Evolutionary conservation across 179 eudicot species (phyloP).

Genomic region (Corrigiola litoralis): DNA sequence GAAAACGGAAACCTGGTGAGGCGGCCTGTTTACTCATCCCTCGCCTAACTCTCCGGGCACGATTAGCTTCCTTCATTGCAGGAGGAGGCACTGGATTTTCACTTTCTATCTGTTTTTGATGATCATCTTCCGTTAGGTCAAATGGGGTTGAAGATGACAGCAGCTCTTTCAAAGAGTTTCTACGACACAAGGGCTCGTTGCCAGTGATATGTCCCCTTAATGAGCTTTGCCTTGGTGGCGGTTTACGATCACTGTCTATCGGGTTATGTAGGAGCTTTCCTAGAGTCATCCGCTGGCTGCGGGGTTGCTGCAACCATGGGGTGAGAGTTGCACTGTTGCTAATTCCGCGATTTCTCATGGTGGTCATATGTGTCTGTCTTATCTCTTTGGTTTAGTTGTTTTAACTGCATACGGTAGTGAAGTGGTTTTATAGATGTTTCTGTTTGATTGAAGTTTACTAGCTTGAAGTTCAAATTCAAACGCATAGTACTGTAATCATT

Average conservation of each 20-base stretch:
- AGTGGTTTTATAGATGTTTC: not conserved
- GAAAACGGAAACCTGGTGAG: conserved; percentile 18
- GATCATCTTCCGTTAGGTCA: not conserved
- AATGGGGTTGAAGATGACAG: conserved; percentile 14
- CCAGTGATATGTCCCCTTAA: not conserved
- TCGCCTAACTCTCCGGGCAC: conserved; percentile 1
- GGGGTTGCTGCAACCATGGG: not conserved
- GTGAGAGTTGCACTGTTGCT: conserved; percentile 8
- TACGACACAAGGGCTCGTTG: not conserved
- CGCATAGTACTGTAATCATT: not conserved
- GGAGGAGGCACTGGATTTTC: not conserved
- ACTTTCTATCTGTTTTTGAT: not conserved
- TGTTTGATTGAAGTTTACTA: not conserved
- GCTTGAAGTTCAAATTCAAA: conserved; percentile 21
- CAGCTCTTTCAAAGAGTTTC: conserved; percentile 17
- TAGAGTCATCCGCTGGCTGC: conserved; percentile 10
- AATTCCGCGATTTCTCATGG: conserved; percentile 3
- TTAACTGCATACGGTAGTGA: not conserved
- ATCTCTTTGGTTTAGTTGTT: not conserved
- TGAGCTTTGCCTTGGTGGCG: not conserved
- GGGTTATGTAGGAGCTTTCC: conserved; percentile 19
- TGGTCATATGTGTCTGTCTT: conserved; percentile 2
- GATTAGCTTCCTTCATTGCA: not conserved
- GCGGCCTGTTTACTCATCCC: not conserved
- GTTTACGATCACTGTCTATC: conserved; percentile 1